Evolutionary conservation across 2,329 filamentous ascomycete genomes (phyloP).

Genomic region (Pezizomycotina sp.): DNA sequence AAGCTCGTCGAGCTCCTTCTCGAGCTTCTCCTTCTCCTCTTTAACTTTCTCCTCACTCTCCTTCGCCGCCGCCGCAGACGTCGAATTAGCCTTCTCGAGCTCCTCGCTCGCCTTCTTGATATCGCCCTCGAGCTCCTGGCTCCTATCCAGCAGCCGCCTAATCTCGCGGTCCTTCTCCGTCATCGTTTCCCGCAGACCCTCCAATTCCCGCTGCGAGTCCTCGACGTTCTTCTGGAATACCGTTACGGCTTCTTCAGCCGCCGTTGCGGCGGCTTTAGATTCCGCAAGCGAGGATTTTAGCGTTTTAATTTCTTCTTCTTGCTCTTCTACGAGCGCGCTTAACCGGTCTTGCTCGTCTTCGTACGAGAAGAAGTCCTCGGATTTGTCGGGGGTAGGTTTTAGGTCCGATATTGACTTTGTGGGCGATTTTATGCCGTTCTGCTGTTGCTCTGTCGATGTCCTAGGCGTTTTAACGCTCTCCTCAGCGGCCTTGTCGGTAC

Average conservation of each 20-base stretch:
- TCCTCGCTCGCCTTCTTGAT: constrained; percentile 32
- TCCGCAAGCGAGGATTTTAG: constrained; percentile 52
- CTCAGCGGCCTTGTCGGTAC: constrained; percentile 17
- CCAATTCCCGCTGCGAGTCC: constrained; percentile 47
- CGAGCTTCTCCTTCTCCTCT: constrained; percentile 3
- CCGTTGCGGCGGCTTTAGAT: constrained; percentile 53
- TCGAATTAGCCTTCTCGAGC: constrained; percentile 27
- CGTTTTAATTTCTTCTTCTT: constrained; percentile 51
- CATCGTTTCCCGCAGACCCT: constrained; percentile 37
- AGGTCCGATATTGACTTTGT: constrained; percentile 30
- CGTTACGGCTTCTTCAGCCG: constrained; percentile 53
- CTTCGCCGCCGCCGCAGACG: constrained; percentile 31
- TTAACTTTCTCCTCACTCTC: constrained; percentile 24
- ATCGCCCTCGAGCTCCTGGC: constrained; percentile 9
- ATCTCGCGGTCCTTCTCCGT: constrained; percentile 36
- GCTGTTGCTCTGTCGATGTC: constrained; percentile 26
- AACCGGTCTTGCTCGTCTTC: constrained; percentile 72
- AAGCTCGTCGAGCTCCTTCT: constrained; percentile 29
- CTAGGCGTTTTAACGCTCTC: constrained; percentile 26
- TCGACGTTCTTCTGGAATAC: constrained; percentile 49
- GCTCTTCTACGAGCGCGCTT: constrained; percentile 56
- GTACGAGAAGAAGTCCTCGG: constrained; percentile 78
- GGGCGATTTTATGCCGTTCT: constrained; percentile 26
- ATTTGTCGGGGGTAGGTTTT: constrained; percentile 26
- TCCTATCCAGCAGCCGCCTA: constrained; percentile 30